These are phyloP conservation scores for Pinus tabuliformis DNA, from an alignment of 75 land plant genomes.

Conservation along the genomic window DNA sequence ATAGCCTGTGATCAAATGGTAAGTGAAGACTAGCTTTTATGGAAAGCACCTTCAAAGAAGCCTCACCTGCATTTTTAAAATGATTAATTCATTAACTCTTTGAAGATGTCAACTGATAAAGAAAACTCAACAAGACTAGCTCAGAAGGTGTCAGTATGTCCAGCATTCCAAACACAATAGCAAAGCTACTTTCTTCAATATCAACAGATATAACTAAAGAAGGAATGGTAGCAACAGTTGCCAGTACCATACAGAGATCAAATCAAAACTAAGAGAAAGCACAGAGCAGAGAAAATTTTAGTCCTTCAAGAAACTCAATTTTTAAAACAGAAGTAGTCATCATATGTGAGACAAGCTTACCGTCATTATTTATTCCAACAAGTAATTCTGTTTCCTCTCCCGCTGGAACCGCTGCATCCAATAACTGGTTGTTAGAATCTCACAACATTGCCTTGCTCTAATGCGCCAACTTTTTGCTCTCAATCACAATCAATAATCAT, in stretches of 20 bases:
- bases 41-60: slow-evolving; percentile 55
- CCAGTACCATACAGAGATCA: no score
- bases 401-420: slow-evolving; percentile 74
- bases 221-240: neutral
- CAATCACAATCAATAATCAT: neutral
- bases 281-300: neutral
- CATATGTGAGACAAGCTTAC: slow-evolving; percentile 25
- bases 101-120: neutral
- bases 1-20: slow-evolving; percentile 65
- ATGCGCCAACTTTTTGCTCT: neutral
- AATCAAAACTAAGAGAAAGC: neutral
- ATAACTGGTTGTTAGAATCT: neutral
- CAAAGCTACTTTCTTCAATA: neutral
- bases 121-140: neutral
- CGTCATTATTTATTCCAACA: slow-evolving; percentile 82
- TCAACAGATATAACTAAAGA: neutral
- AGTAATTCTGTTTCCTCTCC: slow-evolving; percentile 82
- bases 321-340: neutral
- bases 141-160: neutral
- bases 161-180: neutral
- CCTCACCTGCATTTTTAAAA: slow-evolving; percentile 44
- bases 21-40: slow-evolving; percentile 76
- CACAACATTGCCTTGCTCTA: neutral
- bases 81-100: neutral
- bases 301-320: neutral